Percentiles rank a stretch among this genome's conserved stretches.
Evolutionary conservation across 1,139 yeast species (phyloP).

Genomic region (Nematodospora anomalae): DNA sequence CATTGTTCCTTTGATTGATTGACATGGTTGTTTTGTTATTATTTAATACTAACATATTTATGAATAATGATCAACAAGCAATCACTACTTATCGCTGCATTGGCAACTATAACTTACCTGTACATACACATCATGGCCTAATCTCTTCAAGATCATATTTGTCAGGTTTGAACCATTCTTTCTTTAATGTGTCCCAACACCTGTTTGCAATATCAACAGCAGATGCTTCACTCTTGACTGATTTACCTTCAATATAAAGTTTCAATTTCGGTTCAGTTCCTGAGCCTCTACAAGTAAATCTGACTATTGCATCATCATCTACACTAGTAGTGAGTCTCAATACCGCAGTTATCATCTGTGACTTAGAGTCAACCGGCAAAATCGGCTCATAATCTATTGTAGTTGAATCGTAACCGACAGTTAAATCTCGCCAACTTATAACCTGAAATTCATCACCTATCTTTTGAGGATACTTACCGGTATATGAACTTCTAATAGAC

Average conservation of each 20-base stretch:
- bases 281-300: constrained; percentile 89
- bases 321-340: constrained; percentile 23
- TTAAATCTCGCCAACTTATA: constrained; percentile 76
- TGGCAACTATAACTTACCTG: too few species aligned
- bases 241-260: constrained; percentile 81
- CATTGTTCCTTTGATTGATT: not conserved
- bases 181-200: constrained; percentile 66
- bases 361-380: constrained; percentile 66
- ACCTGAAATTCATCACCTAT: constrained; percentile 56
- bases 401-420: constrained; percentile 74
- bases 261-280: constrained; percentile 97
- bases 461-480: constrained; percentile 35
- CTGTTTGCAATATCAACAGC: constrained; percentile 55
- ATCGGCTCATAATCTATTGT: constrained; percentile 58
- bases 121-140: too few species aligned
- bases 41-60: too few species aligned
- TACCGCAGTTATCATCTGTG: constrained; percentile 84
- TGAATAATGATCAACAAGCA: too few species aligned
- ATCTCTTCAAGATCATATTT: constrained; percentile 35
- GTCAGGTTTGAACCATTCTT: constrained; percentile 63
- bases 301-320: constrained; percentile 37
- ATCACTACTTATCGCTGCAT: too few species aligned
- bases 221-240: constrained; percentile 36
- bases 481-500: constrained; percentile 44
- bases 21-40: too few species aligned